Evolutionary conservation across 176 grass and related monocot species (phyloP).

Genomic region (Hordeum marinum): DNA sequence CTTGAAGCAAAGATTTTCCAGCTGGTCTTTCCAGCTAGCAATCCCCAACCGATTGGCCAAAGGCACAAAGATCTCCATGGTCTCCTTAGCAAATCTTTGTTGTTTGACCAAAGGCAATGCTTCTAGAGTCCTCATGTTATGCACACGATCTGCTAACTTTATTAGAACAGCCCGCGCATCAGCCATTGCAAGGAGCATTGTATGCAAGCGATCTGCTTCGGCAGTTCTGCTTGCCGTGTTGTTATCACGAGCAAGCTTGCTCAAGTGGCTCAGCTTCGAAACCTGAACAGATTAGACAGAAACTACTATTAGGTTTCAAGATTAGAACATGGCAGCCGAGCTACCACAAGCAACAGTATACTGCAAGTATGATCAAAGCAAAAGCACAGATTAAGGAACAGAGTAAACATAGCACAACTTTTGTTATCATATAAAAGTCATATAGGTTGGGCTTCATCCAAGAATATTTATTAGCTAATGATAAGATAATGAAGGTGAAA

Average conservation of each 20-base stretch:
- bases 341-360: neutral
- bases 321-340: neutral
- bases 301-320: neutral
- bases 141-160: slow-evolving; percentile 88
- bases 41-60: slow-evolving; percentile 83
- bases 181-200: slow-evolving; percentile 96
- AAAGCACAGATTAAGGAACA: neutral
- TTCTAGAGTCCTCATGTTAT: slow-evolving; percentile 91
- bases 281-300: slow-evolving; percentile 47
- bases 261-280: slow-evolving; percentile 86
- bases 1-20: slow-evolving; percentile 93
- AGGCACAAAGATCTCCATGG: slow-evolving; percentile 86
- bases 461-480: neutral
- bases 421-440: neutral
- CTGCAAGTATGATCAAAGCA: neutral
- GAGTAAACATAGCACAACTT: neutral
- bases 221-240: slow-evolving; percentile 79
- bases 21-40: slow-evolving; percentile 81
- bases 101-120: slow-evolving; percentile 70
- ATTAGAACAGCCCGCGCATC: slow-evolving; percentile 90
- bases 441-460: neutral
- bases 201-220: slow-evolving; percentile 93
- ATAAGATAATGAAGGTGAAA: neutral
- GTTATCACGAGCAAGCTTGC: slow-evolving; percentile 89
- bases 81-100: slow-evolving; percentile 93